Evolutionary conservation across 768 basidiomycete species (phyloP).

Genomic region (Trametes punicea): DNA sequence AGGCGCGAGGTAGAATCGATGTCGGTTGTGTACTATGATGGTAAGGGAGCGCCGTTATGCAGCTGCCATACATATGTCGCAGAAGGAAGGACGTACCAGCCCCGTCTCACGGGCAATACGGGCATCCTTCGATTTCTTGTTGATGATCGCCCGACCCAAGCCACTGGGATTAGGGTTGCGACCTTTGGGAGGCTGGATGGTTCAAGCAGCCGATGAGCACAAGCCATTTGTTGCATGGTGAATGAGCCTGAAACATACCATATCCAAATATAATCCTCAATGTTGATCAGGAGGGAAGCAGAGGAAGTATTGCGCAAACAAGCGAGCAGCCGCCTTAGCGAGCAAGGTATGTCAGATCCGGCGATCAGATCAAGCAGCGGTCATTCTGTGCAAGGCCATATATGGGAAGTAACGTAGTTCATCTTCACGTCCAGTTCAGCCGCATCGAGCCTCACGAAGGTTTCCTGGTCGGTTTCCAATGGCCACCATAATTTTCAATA

Average conservation of each 20-base stretch:
- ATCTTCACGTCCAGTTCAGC: background rate
- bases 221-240: background rate
- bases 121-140: conserved; percentile 80
- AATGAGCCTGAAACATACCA: background rate
- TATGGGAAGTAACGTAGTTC: conserved; percentile 2
- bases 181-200: conserved; percentile 38
- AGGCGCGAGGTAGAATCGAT: conserved; percentile 63
- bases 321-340: background rate
- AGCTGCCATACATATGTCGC: background rate
- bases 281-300: background rate
- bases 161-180: conserved; percentile 73
- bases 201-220: background rate
- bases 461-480: too few species aligned
- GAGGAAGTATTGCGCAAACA: background rate
- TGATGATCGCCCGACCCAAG: conserved; percentile 93
- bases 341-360: conserved; percentile 8
- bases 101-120: conserved; percentile 56
- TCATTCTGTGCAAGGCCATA: background rate
- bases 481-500: too few species aligned
- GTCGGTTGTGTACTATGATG: conserved; percentile 70
- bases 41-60: background rate
- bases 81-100: conserved; percentile 47
- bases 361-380: conserved; percentile 13
- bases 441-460: too few species aligned
- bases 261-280: background rate